Evolutionary conservation across 2,329 filamentous ascomycete species (phyloP).

Genomic region (Cladosporium sp.): DNA sequence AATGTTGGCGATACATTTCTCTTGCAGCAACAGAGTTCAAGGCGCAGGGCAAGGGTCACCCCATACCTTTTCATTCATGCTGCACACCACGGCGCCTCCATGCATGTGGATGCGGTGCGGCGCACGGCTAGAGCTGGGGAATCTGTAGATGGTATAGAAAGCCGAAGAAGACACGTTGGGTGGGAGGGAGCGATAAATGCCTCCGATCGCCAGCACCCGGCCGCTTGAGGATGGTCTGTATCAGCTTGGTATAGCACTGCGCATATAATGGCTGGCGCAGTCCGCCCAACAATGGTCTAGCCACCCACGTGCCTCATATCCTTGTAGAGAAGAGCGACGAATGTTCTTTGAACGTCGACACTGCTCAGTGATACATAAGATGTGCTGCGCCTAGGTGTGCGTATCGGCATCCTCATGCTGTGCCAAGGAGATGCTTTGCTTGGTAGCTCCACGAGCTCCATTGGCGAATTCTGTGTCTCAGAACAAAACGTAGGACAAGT

Average conservation of each 20-base stretch:
- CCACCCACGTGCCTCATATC: neutral
- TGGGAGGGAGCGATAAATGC: neutral
- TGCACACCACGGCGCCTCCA: neutral
- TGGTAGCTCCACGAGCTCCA: slow-evolving; percentile 7
- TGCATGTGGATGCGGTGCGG: slow-evolving; percentile 2
- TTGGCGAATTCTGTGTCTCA: neutral
- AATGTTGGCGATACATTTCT: neutral
- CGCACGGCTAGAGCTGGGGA: slow-evolving; percentile 3
- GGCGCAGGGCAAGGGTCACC: slow-evolving; percentile 1
- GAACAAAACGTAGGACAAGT: neutral
- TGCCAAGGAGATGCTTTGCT: slow-evolving; percentile 3
- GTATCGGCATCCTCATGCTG: neutral
- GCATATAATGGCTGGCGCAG: neutral
- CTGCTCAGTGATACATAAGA: neutral
- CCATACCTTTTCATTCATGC: neutral
- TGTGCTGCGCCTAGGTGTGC: neutral
- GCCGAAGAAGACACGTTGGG: slow-evolving; percentile 11
- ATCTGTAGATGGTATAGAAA: slow-evolving; percentile 1
- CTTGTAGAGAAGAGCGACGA: neutral
- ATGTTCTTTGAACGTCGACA: neutral
- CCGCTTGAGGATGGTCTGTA: neutral
- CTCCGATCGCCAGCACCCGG: slow-evolving; percentile 9
- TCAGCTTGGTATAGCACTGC: slow-evolving; percentile 4
- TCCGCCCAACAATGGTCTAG: neutral
- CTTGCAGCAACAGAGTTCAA: neutral